Evolutionary conservation across 148 eudicot species (phyloP).

Genomic region (Silene conica): DNA sequence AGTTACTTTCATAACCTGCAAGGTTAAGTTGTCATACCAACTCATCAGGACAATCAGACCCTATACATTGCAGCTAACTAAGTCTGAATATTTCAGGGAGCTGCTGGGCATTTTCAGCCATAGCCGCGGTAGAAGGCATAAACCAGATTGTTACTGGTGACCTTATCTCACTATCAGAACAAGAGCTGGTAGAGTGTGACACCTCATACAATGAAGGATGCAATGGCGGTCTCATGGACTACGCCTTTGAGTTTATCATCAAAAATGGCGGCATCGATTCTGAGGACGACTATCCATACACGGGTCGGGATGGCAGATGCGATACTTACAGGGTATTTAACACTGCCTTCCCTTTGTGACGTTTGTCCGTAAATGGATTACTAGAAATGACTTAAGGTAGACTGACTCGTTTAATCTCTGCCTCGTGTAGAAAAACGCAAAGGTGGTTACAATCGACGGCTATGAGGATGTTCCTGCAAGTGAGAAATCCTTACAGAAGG

Average conservation of each 20-base stretch:
- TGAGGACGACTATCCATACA: slow-evolving; percentile 80
- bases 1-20: no score
- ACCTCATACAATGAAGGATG: slow-evolving; percentile 72
- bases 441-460: slow-evolving; percentile 61
- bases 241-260: slow-evolving; percentile 71
- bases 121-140: slow-evolving; percentile 79
- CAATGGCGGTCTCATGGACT: slow-evolving; percentile 90
- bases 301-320: slow-evolving; percentile 52
- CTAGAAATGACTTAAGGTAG: no score
- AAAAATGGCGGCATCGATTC: slow-evolving; percentile 86
- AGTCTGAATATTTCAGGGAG: slow-evolving; percentile 48
- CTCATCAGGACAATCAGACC: no score
- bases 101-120: slow-evolving; percentile 90
- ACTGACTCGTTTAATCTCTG: not conserved
- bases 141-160: slow-evolving; percentile 73
- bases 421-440: slow-evolving; percentile 61
- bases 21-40: no score
- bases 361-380: not conserved
- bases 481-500: slow-evolving; percentile 60
- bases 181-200: slow-evolving; percentile 86
- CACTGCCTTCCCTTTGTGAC: not conserved
- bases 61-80: not conserved
- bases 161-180: slow-evolving; percentile 72
- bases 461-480: slow-evolving; percentile 69
- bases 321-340: slow-evolving; percentile 52